These are phyloP conservation scores for Epichloe uncinata DNA, from an alignment of 2,329 filamentous ascomycete species.

Conservation along the genomic window DNA sequence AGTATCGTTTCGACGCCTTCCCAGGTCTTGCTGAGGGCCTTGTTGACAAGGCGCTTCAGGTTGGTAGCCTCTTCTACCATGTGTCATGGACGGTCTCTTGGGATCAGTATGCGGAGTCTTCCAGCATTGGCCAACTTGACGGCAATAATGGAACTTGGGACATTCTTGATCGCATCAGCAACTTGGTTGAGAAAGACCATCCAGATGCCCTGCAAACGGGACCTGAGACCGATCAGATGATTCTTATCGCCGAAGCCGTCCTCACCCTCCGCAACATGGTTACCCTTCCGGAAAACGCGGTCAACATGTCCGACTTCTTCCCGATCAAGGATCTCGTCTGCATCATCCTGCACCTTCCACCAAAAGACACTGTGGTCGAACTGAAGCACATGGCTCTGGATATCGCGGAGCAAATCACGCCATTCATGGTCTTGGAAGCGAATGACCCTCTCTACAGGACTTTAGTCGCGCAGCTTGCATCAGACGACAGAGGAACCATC, in stretches of 20 bases:
- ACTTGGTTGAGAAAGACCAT: conserved; percentile 44
- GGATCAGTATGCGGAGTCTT: conserved; percentile 36
- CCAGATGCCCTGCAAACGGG: conserved; percentile 60
- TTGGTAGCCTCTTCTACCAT: conserved; percentile 68
- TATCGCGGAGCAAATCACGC: conserved; percentile 80
- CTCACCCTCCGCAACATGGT: conserved; percentile 92
- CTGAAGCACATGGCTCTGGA: conserved; percentile 85
- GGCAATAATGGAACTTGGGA: conserved; percentile 37
- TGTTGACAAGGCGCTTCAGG: conserved; percentile 68
- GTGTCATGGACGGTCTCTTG: conserved; percentile 73
- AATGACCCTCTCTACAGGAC: conserved; percentile 69
- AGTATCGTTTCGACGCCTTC: conserved; percentile 90
- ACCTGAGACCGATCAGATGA: conserved; percentile 55
- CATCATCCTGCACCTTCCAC: conserved; percentile 66
- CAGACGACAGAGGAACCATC: conserved; percentile 68
- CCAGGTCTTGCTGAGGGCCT: conserved; percentile 78
- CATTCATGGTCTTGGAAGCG: conserved; percentile 58
- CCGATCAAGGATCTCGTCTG: conserved; percentile 71
- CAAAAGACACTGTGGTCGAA: conserved; percentile 60
- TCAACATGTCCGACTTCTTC: conserved; percentile 62
- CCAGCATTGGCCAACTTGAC: conserved; percentile 32
- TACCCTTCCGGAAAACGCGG: conserved; percentile 79
- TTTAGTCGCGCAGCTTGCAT: conserved; percentile 50
- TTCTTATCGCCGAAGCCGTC: conserved; percentile 72
- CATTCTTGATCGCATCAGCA: conserved; percentile 53